Evolutionary conservation across 208 protist genomes (phyloP).

Genomic region (Phytomonas sp.): DNA sequence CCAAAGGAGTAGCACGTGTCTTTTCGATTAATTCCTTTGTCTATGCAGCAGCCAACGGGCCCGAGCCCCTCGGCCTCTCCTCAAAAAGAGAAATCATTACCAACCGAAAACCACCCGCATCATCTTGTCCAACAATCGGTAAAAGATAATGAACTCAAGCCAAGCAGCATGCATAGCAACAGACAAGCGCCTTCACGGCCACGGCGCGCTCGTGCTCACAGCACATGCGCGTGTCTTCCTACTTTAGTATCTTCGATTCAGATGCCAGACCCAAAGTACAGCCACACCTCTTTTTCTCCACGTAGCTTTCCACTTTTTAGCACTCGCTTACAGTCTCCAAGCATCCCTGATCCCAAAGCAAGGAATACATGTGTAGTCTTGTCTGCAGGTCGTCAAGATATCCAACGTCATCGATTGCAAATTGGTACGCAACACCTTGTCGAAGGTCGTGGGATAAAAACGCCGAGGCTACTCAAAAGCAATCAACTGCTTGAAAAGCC

Average conservation of each 20-base stretch:
- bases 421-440: not conserved
- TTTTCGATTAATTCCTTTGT: not conserved
- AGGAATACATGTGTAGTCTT: not conserved
- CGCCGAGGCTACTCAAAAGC: not conserved
- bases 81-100: not conserved
- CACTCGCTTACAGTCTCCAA: not conserved
- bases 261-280: not conserved
- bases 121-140: not conserved
- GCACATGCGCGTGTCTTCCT: not conserved
- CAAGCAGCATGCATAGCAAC: not conserved
- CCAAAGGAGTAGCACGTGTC: not conserved
- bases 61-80: not conserved
- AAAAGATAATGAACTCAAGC: not conserved
- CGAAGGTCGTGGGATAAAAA: not conserved
- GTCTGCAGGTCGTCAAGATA: not conserved
- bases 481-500: not conserved
- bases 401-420: not conserved
- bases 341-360: not conserved
- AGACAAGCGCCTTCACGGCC: not conserved
- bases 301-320: not conserved
- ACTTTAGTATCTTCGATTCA: not conserved
- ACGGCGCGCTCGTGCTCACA: not conserved
- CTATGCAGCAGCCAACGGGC: not conserved
- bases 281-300: not conserved
- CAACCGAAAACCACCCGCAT: not conserved